Base-by-base conservation (phyloP, 106 monocot species). In the Apostasia shenzhenica region DNA sequence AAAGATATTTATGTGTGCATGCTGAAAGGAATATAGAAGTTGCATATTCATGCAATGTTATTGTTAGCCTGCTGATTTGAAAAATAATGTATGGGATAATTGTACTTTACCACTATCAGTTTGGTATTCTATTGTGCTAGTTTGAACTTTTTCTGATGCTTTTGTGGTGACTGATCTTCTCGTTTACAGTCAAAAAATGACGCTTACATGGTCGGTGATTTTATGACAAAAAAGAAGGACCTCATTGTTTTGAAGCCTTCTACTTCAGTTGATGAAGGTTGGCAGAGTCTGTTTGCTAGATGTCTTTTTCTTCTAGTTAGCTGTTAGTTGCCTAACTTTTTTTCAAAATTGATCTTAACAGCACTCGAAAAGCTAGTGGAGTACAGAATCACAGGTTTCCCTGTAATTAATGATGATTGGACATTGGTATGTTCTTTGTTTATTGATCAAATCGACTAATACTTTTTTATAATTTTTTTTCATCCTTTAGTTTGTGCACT, bases 171-270 rank as follows among this genome's bases (percentile, higher is more conserved):
- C n/a, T 62, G n/a, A 45, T 45, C 9, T 45, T 4, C 3, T 61
- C 47, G 53, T 49, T 49, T 84, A 69, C 73, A 90, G 91, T 59
- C 69, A 14, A 84, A 74, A 46, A 79, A 75, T 77, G 75, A 61
- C 26, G 70, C 77, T 11, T 91, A 79, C 45, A 88, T 76, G 39
- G 94, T 94, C 56, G 85, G 91, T 61, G 85, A 88, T 77, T 91
- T 94, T 78, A 94, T 94, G 94, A 94, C 94, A 45, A 85, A 77
- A 66, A 85, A 68, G 73, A 81, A 91, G 61, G 59, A 87, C 54
- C 77, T 94, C 7, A 68, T 75, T 72, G 77, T 82, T 37, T 91
- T 94, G 8, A 91, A 79, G 68, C 78, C 91, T 10, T 79, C 78
- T 47, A 94, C 91, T 11, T 59, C 83, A 26, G 83, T 94, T 79